These are phyloP conservation scores for Iberis amara DNA, from an alignment of 441 rosid genomes.

Conservation along the genomic window DNA sequence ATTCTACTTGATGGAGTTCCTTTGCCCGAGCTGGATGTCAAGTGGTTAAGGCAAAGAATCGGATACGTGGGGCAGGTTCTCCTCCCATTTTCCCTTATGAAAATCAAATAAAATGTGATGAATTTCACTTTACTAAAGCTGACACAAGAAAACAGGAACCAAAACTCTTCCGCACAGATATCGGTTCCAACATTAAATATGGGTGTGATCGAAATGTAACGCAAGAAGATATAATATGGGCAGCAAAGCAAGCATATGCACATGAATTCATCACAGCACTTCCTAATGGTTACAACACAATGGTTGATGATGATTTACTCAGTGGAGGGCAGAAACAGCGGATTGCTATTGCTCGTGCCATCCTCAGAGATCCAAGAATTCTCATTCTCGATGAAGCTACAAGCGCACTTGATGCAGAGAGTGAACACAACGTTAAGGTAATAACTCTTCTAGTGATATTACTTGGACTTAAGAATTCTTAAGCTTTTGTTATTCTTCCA, in stretches of 20 bases:
- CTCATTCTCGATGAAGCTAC: conserved; percentile 96
- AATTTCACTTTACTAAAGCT: conserved; percentile 14
- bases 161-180: conserved; percentile 82
- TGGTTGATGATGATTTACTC: conserved; percentile 89
- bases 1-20: conserved; percentile 77
- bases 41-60: conserved; percentile 77
- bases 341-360: conserved; percentile 92
- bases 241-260: conserved; percentile 89
- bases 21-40: conserved; percentile 67
- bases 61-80: conserved; percentile 91
- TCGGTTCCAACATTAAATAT: conserved; percentile 77
- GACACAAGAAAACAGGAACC: conserved; percentile 58
- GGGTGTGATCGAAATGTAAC: conserved; percentile 60
- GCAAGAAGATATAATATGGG: conserved; percentile 77
- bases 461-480: conserved; percentile 6
- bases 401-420: conserved; percentile 93
- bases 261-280: conserved; percentile 81
- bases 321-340: conserved; percentile 98
- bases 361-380: conserved; percentile 83
- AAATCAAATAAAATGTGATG: conserved; percentile 4
- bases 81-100: conserved; percentile 7
- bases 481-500: conserved; percentile 19
- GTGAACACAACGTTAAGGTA: conserved; percentile 93
- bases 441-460: not conserved
- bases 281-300: conserved; percentile 80